A percentile compares a stretch with the other conserved stretches of the same genome.
phyloP scores from a whole-genome alignment of 129 eudicot species.

The Dittrichia graveolens region DNA sequence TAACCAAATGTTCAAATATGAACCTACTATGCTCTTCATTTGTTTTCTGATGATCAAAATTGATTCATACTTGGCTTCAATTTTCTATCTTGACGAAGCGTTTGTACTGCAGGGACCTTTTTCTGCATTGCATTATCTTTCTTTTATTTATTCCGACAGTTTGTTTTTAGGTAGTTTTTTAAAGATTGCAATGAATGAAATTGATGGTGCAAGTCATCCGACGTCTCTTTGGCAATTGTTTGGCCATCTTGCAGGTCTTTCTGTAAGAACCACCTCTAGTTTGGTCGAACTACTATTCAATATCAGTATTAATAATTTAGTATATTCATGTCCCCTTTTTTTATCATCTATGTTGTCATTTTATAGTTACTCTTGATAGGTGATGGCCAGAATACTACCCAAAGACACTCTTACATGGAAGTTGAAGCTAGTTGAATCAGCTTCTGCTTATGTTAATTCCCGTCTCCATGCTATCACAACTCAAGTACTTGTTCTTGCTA shows the following conservation, averaged over 20 bases:
- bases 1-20: no score
- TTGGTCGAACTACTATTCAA: neutral
- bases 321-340: neutral
- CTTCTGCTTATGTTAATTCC: slow-evolving; percentile 55
- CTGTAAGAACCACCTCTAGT: slow-evolving; percentile 46
- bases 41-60: no score
- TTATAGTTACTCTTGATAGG: slow-evolving; percentile 1
- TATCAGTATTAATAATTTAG: neutral
- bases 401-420: slow-evolving; percentile 56
- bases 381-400: slow-evolving; percentile 22
- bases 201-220: slow-evolving; percentile 41
- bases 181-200: slow-evolving; percentile 64
- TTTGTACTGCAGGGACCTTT: neutral
- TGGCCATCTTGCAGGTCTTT: slow-evolving; percentile 52
- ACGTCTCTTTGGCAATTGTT: slow-evolving; percentile 42
- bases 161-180: slow-evolving; percentile 69
- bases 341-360: neutral
- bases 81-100: neutral
- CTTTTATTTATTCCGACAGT: neutral
- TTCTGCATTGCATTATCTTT: slow-evolving; percentile 2
- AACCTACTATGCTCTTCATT: no score
- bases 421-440: slow-evolving; percentile 61
- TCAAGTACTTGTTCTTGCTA: slow-evolving; percentile 59
- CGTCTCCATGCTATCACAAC: slow-evolving; percentile 57
- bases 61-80: neutral